These are phyloP conservation scores for Ascoidea asiatica DNA, from an alignment of 805 yeast species.

Conservation along the genomic window DNA sequence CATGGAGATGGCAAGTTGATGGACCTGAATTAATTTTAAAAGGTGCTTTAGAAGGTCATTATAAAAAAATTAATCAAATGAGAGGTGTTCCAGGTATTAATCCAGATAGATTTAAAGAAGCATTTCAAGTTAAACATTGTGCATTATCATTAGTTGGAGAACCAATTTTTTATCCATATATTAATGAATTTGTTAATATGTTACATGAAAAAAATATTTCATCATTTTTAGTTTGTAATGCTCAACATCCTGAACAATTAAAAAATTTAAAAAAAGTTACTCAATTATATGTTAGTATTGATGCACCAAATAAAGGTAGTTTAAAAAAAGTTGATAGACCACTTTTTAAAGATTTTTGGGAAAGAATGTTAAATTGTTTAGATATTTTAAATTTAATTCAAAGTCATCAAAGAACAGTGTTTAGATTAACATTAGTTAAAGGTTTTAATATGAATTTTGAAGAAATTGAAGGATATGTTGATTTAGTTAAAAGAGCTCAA, in stretches of 20 bases:
- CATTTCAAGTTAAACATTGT: slow-evolving; percentile 80
- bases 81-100: slow-evolving; percentile 92
- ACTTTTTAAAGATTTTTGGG: slow-evolving; percentile 85
- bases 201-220: slow-evolving; percentile 72
- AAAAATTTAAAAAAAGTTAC: slow-evolving; percentile 63
- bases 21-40: slow-evolving; percentile 72
- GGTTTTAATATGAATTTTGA: slow-evolving; percentile 84
- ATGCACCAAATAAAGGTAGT: slow-evolving; percentile 78
- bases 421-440: slow-evolving; percentile 79
- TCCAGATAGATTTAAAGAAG: slow-evolving; percentile 81
- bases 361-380: slow-evolving; percentile 65
- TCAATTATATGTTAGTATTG: slow-evolving; percentile 84
- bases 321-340: slow-evolving; percentile 82
- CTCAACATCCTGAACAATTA: slow-evolving; percentile 86
- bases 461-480: slow-evolving; percentile 76
- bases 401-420: slow-evolving; percentile 78
- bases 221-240: slow-evolving; percentile 84
- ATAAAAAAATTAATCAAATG: slow-evolving; percentile 85
- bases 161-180: slow-evolving; percentile 87
- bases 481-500: slow-evolving; percentile 63
- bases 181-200: slow-evolving; percentile 71
- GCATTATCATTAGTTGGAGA: slow-evolving; percentile 90
- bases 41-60: slow-evolving; percentile 83
- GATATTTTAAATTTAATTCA: slow-evolving; percentile 66
- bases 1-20: slow-evolving; percentile 95